A percentile compares a stretch with the other conserved stretches of the same genome.
phyloP scores from a whole-genome alignment of 2,329 filamentous ascomycete species.

The Orbilia blumenaviensis region DNA sequence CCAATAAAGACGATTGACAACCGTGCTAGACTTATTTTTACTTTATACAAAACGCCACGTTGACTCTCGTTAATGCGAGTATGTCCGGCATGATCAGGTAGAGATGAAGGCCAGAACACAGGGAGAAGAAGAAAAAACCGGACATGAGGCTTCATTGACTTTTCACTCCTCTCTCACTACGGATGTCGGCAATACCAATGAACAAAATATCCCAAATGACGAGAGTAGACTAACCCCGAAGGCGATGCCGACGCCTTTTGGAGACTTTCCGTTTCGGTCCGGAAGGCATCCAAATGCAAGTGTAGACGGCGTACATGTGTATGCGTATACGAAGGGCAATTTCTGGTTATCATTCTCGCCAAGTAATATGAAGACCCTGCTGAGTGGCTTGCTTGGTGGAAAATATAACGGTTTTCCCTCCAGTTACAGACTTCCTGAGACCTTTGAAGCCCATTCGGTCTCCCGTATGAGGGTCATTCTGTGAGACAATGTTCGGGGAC shows the following conservation, averaged over 20 bases:
- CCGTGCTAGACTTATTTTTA: neutral
- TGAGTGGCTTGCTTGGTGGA: slow-evolving; percentile 5
- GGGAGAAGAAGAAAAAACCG: neutral
- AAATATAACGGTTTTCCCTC: slow-evolving; percentile 18
- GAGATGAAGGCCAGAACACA: neutral
- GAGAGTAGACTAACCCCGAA: slow-evolving; percentile 5
- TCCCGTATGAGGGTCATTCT: neutral
- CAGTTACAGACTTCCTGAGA: neutral
- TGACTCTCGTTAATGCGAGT: slow-evolving; percentile 34
- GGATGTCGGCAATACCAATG: neutral
- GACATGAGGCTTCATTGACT: neutral
- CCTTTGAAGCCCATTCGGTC: slow-evolving; percentile 13
- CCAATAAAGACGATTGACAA: neutral
- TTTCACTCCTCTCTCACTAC: neutral
- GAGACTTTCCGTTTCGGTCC: slow-evolving; percentile 37
- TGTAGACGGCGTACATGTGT: slow-evolving; percentile 1
- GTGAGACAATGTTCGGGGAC: slow-evolving; percentile 14
- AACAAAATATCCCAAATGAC: neutral
- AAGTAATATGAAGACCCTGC: neutral
- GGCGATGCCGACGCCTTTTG: slow-evolving; percentile 26
- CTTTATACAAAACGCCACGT: slow-evolving; percentile 17
- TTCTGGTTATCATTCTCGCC: neutral
- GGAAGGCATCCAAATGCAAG: slow-evolving; percentile 13
- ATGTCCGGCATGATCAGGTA: slow-evolving; percentile 11
- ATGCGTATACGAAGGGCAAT: neutral